Base-by-base conservation (phyloP, 257 asterid genomes). In the Scutellaria minor region DNA sequence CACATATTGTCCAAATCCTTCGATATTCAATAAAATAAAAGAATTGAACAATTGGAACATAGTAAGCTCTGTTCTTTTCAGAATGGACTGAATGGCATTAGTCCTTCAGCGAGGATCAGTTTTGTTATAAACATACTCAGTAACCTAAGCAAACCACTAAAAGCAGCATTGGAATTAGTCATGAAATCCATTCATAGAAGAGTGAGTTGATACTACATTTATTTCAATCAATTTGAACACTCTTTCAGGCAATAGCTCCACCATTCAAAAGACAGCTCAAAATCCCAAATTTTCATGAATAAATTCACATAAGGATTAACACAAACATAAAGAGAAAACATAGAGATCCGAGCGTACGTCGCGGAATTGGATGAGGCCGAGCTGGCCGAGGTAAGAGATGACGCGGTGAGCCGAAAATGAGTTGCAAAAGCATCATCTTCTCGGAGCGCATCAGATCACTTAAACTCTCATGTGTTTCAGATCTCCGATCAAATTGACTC, bases 331-430 rank as follows among this genome's bases (percentile, higher is more conserved):
- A 77, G 55, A 37, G 47, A 55, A 72, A 40, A 54, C 24, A 62
- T 18, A 71, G 73, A 72, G 82, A 83, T 78, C 87, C 27, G 53
- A 72, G 37, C 84, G 72, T 77, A 95, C 99, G 70, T 95, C 99
- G 11, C 96, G 95, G 76, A 95, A 92, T 70, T 92, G 99, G 64
- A 95, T 79, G 85, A 95, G 96, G 73, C 98, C 98, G 80, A 95
- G 96, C 57, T 85, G 88, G 58, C 97, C 98, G 61, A 92, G 96
- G 76, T 95, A 95, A 68, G 98, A 85, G 69, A 95, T 73, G 71
- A 97, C 96, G 64, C 92, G 97, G 79, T 92, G 97, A 81, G 97
- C 97, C 12, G 99, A 95, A 86, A 56, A 95, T 95, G 73, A 95
- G 96, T 71, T 92, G 99, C 78, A 87, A 96, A 39, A 82, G 83